These are phyloP conservation scores for Chlorokybus atmophyticus DNA, from an alignment of 139 green algal species.

Conservation along the genomic window DNA sequence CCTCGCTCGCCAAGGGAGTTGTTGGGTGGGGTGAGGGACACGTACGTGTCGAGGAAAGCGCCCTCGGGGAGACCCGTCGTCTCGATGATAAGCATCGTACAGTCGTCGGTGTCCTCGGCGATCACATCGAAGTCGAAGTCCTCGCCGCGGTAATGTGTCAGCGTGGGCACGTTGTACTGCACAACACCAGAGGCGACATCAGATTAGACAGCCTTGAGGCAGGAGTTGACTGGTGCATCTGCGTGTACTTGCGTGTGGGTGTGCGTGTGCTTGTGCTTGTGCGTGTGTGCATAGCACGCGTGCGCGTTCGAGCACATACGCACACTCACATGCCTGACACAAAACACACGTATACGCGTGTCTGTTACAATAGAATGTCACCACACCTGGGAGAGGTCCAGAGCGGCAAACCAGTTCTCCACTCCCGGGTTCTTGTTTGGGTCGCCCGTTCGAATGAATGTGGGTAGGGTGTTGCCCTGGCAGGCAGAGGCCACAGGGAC, in stretches of 20 bases:
- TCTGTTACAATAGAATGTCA: no score
- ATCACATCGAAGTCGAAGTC: conserved; percentile 14
- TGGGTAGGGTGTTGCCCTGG: conserved; percentile 4
- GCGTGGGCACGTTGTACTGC: background rate
- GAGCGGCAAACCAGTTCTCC: background rate
- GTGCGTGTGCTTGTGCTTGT: no score
- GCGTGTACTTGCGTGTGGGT: background rate
- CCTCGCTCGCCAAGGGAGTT: conserved; percentile 1
- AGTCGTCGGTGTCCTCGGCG: conserved; percentile 17
- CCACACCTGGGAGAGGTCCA: no score
- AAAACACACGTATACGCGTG: no score
- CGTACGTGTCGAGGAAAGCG: background rate
- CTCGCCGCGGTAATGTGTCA: conserved; percentile 6
- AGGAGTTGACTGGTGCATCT: background rate
- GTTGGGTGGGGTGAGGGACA: background rate
- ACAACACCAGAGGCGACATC: no score
- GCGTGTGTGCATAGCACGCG: background rate
- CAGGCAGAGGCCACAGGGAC: conserved; percentile 2
- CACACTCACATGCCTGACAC: no score
- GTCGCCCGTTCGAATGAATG: background rate
- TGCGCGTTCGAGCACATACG: conserved; percentile 1
- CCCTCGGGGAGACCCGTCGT: background rate
- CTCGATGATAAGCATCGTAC: conserved; percentile 17
- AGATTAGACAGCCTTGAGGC: no score
- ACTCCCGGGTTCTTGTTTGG: background rate